A percentile compares a stretch with the other conserved stretches of the same genome.
These are phyloP conservation scores for Stemphylium vesicarium DNA, from an alignment of 2,329 filamentous ascomycete species.

Conservation along the genomic window DNA sequence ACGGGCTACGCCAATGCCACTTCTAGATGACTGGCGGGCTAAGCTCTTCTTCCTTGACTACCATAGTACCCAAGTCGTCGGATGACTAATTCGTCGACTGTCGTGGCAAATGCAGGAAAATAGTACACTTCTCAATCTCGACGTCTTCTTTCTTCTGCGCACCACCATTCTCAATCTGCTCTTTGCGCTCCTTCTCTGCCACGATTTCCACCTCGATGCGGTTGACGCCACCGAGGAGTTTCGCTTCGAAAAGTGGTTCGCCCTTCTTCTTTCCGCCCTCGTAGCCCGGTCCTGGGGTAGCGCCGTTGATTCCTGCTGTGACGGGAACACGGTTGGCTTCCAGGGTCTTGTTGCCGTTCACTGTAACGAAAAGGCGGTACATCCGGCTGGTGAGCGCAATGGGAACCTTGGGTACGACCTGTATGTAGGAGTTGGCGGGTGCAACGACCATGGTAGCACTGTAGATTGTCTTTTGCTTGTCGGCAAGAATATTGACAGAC, in stretches of 20 bases:
- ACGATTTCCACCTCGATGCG: conserved; percentile 79
- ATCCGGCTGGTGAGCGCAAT: conserved; percentile 69
- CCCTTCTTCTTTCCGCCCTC: conserved; percentile 52
- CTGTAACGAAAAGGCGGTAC: conserved; percentile 76
- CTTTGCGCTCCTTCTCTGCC: conserved; percentile 66
- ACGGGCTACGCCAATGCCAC: not conserved
- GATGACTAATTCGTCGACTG: conserved; percentile 25
- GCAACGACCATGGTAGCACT: conserved; percentile 75
- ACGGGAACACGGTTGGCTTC: conserved; percentile 62
- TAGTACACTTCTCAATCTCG: conserved; percentile 78
- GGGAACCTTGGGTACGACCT: conserved; percentile 71
- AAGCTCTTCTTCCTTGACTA: not conserved
- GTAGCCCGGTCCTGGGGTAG: conserved; percentile 25
- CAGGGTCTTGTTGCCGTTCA: conserved; percentile 70
- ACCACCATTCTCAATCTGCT: conserved; percentile 30
- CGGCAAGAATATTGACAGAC: conserved; percentile 69
- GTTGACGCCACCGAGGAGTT: conserved; percentile 75
- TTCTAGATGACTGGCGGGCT: not conserved
- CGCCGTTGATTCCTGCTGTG: conserved; percentile 43
- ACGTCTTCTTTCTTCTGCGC: conserved; percentile 53
- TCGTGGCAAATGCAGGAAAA: conserved; percentile 73
- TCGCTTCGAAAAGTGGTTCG: conserved; percentile 77
- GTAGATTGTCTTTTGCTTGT: conserved; percentile 70
- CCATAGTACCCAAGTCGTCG: not conserved
- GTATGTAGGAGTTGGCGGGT: conserved; percentile 70